These are phyloP conservation scores for Fusarium nisikadoi DNA, from an alignment of 2,329 filamentous ascomycete genomes.

Conservation along the genomic window DNA sequence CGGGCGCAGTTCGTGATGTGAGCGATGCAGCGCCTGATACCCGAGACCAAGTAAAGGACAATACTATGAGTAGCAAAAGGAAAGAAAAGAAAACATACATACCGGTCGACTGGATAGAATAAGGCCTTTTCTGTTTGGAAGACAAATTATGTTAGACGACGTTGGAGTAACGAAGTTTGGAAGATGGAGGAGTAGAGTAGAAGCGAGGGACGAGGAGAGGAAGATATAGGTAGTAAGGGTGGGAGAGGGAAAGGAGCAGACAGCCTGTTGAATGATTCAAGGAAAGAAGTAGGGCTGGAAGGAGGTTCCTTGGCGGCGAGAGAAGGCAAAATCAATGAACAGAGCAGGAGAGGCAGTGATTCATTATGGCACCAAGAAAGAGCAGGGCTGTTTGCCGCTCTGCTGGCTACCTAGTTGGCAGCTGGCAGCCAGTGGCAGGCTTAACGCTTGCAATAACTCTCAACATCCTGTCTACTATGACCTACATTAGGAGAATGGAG, in stretches of 20 bases:
- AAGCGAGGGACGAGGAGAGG: slow-evolving; percentile 21
- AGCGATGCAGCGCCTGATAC: background rate
- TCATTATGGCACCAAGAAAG: slow-evolving; percentile 18
- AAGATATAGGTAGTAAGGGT: slow-evolving; percentile 9
- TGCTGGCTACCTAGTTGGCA: slow-evolving; percentile 9
- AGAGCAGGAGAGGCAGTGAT: slow-evolving; percentile 28
- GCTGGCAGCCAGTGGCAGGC: slow-evolving; percentile 23
- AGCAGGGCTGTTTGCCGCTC: background rate
- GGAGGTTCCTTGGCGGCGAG: background rate
- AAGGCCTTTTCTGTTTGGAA: slow-evolving; percentile 2
- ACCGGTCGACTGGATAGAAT: slow-evolving; percentile 26
- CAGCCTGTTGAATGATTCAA: slow-evolving; percentile 11
- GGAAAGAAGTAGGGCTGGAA: slow-evolving; percentile 21
- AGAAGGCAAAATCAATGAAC: background rate
- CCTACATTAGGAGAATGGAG: background rate
- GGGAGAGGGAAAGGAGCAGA: background rate
- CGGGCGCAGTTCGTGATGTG: background rate
- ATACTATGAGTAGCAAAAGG: background rate
- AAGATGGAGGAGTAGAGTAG: slow-evolving; percentile 13
- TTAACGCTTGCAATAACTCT: slow-evolving; percentile 3
- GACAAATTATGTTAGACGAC: slow-evolving; percentile 27
- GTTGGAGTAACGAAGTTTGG: slow-evolving; percentile 23
- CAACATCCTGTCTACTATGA: background rate
- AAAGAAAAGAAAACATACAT: slow-evolving; percentile 4
- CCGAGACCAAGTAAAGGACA: background rate